These are phyloP conservation scores for Fusarium marasasianum DNA, from an alignment of 2,329 filamentous ascomycete species.

Conservation along the genomic window DNA sequence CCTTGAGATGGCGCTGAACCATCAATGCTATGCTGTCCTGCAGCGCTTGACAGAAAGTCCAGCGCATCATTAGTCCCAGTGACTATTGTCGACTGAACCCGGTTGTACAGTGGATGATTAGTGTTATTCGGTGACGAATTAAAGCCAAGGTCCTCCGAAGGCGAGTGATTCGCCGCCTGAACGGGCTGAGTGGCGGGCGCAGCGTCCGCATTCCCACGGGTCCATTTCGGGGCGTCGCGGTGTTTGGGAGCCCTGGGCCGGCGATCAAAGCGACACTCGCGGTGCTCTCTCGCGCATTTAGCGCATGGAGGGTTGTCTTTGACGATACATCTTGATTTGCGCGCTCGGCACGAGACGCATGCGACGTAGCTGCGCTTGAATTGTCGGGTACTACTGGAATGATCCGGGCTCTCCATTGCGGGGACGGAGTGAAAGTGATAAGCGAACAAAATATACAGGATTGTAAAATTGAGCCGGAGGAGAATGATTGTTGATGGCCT, in stretches of 20 bases:
- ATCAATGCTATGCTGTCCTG: slow-evolving; percentile 7
- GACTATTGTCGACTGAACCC: slow-evolving; percentile 23
- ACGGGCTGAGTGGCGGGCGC: not conserved
- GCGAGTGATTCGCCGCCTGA: not conserved
- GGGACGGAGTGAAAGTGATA: not conserved
- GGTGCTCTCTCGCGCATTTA: slow-evolving; percentile 27
- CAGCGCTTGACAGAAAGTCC: slow-evolving; percentile 25
- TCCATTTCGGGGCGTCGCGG: slow-evolving; percentile 20
- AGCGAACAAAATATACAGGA: fast-evolving
- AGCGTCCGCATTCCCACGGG: not conserved
- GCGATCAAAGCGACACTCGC: slow-evolving; percentile 26
- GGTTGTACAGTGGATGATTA: slow-evolving; percentile 3
- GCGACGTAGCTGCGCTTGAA: slow-evolving; percentile 35
- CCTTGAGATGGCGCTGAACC: slow-evolving; percentile 8
- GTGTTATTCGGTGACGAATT: not conserved
- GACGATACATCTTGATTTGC: slow-evolving; percentile 26
- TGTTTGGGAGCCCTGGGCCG: slow-evolving; percentile 18
- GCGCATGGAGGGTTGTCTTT: slow-evolving; percentile 30
- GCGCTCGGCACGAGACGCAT: slow-evolving; percentile 25
- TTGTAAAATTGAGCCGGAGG: not conserved
- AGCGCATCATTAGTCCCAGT: slow-evolving; percentile 27
- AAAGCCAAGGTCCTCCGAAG: not conserved
- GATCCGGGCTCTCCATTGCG: slow-evolving; percentile 14
- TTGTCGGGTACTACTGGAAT: not conserved
- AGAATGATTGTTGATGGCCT: not conserved